These are phyloP conservation scores for Lactarius quietus DNA, from an alignment of 768 basidiomycete species.

Conservation along the genomic window DNA sequence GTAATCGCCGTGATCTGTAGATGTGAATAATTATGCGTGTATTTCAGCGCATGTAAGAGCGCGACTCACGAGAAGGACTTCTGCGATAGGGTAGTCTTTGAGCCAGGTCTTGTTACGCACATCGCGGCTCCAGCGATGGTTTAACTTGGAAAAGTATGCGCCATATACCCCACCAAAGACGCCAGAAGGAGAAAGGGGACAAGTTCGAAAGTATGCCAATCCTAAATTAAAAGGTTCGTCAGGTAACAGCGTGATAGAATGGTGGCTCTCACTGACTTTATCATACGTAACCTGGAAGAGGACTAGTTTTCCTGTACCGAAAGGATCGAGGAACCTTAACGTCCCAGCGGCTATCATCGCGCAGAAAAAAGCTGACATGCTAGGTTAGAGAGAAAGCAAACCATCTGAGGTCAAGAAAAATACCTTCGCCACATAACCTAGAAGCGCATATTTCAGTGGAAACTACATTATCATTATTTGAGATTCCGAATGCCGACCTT, in stretches of 20 bases:
- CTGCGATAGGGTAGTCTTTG: conserved; percentile 69
- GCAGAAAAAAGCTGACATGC: conserved; percentile 82
- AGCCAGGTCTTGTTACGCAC: conserved; percentile 83
- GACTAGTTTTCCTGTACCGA: conserved; percentile 91
- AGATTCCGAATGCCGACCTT: conserved; percentile 47
- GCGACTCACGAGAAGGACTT: conserved; percentile 71
- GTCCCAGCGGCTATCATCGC: conserved; percentile 97
- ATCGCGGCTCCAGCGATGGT: conserved; percentile 82
- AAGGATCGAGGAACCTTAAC: conserved; percentile 88
- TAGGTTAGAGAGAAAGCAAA: conserved; percentile 33
- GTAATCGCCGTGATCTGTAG: conserved; percentile 74
- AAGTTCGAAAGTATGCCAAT: conserved; percentile 92
- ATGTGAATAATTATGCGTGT: conserved; percentile 5
- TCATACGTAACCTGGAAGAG: conserved; percentile 90
- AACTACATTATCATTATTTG: neutral
- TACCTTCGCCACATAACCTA: conserved; percentile 94
- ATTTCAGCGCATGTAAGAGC: neutral
- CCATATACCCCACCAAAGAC: conserved; percentile 94
- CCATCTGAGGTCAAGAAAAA: conserved; percentile 3
- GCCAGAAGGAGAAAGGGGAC: conserved; percentile 83
- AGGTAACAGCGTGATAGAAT: neutral
- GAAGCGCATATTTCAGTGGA: neutral
- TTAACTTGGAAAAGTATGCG: conserved; percentile 88
- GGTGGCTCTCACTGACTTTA: conserved; percentile 43
- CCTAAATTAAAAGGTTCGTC: conserved; percentile 41